Conservation (phyloP, 2,329 filamentous ascomycete genomes). For the Elsinoe necatrix region DNA sequence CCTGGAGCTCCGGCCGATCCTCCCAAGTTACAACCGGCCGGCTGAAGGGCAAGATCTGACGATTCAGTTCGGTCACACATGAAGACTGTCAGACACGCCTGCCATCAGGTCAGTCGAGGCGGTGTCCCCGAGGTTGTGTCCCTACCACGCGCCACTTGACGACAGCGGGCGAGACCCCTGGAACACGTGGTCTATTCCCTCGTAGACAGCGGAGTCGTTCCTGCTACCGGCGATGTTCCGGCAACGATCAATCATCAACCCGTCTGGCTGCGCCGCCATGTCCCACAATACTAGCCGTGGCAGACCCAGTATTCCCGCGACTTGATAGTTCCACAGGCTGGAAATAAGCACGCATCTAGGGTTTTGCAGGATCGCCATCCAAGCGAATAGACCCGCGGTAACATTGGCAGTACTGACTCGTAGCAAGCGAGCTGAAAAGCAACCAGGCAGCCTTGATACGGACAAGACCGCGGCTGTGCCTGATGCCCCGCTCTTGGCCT, state of each 20-base stretch:
- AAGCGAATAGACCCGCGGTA: not conserved
- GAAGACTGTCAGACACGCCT: not conserved
- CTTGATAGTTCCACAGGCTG: not conserved
- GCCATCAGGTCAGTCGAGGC: not conserved
- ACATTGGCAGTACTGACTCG: not conserved
- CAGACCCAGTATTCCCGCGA: not conserved
- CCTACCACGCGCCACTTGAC: not conserved
- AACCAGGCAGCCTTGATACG: not conserved
- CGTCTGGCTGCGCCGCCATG: not conserved
- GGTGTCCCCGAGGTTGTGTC: not conserved
- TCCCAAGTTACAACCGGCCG: not conserved
- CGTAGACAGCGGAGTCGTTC: not conserved
- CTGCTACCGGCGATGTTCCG: not conserved
- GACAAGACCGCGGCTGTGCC: slow-evolving; percentile 5
- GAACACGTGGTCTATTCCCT: not conserved
- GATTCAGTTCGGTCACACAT: not conserved
- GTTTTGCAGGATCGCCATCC: not conserved
- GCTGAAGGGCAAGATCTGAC: not conserved
- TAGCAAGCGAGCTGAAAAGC: not conserved
- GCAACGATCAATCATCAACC: not conserved
- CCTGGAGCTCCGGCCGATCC: not conserved
- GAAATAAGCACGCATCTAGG: not conserved
- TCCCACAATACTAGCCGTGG: not conserved
- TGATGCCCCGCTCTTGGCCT: not conserved
- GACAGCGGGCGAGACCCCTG: not conserved